Percentiles rank a stretch among this genome's conserved stretches.
Conservation (phyloP, 208 protist genomes). For the Acanthamoeba royreba region DNA sequence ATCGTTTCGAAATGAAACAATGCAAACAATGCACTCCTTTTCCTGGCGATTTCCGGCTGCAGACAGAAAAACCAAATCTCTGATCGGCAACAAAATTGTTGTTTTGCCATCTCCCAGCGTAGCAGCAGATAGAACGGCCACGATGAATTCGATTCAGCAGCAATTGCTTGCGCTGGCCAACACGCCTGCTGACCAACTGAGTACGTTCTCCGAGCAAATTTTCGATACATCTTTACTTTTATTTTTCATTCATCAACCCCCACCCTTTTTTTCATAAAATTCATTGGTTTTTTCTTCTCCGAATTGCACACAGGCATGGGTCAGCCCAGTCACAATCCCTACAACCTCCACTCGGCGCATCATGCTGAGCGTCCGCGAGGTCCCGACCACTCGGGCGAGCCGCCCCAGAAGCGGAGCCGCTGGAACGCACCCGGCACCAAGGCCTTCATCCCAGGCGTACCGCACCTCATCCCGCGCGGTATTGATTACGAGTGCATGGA, state of each 20-base stretch:
- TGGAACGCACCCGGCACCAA: constrained; percentile 23
- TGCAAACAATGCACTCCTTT: not conserved
- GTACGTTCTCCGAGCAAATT: not conserved
- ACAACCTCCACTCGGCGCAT: not conserved
- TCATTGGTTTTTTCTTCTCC: not conserved
- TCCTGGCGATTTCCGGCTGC: not conserved
- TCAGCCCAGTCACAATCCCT: not conserved
- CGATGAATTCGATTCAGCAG: not conserved
- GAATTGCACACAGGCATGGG: no score
- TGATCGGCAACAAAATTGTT: not conserved
- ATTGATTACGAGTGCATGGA: constrained; percentile 12
- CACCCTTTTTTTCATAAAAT: not conserved
- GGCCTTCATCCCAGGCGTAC: not conserved
- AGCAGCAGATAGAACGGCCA: not conserved
- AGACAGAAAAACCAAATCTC: not conserved
- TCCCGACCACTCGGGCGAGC: not conserved
- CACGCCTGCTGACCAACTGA: not conserved
- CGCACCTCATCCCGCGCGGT: not conserved
- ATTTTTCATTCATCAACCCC: not conserved
- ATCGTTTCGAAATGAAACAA: not conserved
- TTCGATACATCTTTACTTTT: not conserved
- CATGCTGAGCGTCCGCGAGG: not conserved
- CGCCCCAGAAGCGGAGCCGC: not conserved
- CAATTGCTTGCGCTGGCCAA: not conserved
- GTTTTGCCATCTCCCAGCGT: not conserved